Evolutionary conservation across 2,329 filamentous ascomycete genomes (phyloP).

Genomic region (Xylariomycetidae sp.): DNA sequence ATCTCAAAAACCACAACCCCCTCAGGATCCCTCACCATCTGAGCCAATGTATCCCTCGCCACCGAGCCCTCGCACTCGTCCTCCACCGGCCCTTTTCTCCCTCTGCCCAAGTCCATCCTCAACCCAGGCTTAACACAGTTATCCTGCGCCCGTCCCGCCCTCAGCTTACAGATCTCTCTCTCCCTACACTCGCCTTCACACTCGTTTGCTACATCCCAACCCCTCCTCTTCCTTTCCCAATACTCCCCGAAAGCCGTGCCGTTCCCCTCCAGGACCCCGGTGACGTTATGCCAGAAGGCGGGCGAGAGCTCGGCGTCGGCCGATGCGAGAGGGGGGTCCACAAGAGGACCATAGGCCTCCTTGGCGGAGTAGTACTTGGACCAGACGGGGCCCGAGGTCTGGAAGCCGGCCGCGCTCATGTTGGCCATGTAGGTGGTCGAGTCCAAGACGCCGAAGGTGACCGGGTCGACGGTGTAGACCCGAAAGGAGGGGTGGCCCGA

Average conservation of each 20-base stretch:
- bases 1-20: constrained; percentile 11
- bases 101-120: constrained; percentile 27
- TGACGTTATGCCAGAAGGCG: constrained; percentile 57
- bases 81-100: constrained; percentile 14
- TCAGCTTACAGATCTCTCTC: constrained; percentile 46
- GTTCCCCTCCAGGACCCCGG: constrained; percentile 40
- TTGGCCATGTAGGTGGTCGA: constrained; percentile 50
- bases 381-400: constrained; percentile 45
- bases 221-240: constrained; percentile 42
- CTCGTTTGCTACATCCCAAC: constrained; percentile 31
- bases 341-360: constrained; percentile 44
- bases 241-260: constrained; percentile 41
- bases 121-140: constrained; percentile 40
- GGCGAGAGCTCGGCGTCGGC: constrained; percentile 43
- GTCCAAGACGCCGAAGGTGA: constrained; percentile 52
- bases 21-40: constrained; percentile 7
- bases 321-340: constrained; percentile 34
- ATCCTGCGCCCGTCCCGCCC: constrained; percentile 47
- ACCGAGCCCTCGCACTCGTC: constrained; percentile 18
- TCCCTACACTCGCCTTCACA: constrained; percentile 29
- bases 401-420: constrained; percentile 39
- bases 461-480: constrained; percentile 54
- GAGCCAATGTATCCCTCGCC: constrained; percentile 14
- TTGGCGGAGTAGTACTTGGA: constrained; percentile 52
- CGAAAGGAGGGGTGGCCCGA: constrained; percentile 54